Evolutionary conservation across 1,284 basidiomycete genomes (phyloP), one percentile per base, ranked within the genome.

Genomic region (Cutaneotrichosporon dermatis): DNA sequence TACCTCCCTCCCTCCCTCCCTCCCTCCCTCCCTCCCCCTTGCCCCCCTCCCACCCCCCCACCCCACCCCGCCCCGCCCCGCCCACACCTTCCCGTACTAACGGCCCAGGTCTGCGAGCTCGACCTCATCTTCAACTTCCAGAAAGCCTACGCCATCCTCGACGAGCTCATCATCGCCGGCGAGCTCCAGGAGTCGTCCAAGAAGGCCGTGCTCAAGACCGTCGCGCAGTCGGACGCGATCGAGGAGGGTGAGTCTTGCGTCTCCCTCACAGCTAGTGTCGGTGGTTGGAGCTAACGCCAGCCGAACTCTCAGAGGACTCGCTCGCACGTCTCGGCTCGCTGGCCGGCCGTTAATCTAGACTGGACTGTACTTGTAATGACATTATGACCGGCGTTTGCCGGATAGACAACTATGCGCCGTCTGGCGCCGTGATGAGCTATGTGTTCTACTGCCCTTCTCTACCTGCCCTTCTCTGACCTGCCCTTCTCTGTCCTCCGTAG

Each of bases 121-220:
- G 94, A 98, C 78, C 82, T 98, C 60, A 97, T 97, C 72, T 97
- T 97, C 84, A 97, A 97, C 82, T 97, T 96, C 79, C 93, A 97
- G 76, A 96, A 96, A 77, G 93, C 93, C 39, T 97, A 92, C 77
- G 90, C 93, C 90, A 96, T 97, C 68, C 81, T 99, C 58, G 96
- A 99, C 76, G 96, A 99, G 77, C 83, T 99, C 55, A 94, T 99
- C 76, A 97, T 99, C 63, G 89, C 93, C 4, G 96, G 96, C 48
- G 96, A 99, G 78, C 82, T 99, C 68, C 95, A 99, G 80, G 96
- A 99, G 74, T 94, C 94, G 1, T 94, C 90, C 36, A 99, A 99
- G 84, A 99, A 99, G 80, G 90, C 92, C 4, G 95, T 99, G 6
- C 80, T 99, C 54, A 83, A 90, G 61, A 88, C 90, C 57, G 89